Base-by-base conservation (phyloP, 805 yeast genomes). In the Pichia occidentalis region DNA sequence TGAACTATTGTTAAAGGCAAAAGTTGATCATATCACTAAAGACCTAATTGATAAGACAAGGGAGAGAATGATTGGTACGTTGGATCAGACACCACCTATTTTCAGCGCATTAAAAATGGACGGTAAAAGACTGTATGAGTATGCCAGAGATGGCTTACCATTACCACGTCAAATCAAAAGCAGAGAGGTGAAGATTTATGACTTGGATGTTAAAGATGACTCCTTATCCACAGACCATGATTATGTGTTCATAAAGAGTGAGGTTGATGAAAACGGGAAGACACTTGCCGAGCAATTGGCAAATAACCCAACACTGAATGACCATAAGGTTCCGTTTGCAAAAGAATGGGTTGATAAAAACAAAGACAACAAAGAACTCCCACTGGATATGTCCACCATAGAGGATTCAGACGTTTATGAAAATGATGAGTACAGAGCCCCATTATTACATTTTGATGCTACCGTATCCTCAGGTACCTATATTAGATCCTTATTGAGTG, bases 381-480 rank as follows among this genome's bases (percentile, higher is more conserved):
- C 64, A 5, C 71, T 59, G 4, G 59, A 64, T 13, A 66, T 74
- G 4, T 56, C 54, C 17, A 57, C 60, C 2, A 46, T 71, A n/a
- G 51, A 57, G 10, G 65, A 66, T 16, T 42, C 48, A 2, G 65
- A 64, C 6, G 45, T 44, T 3, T 57, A 52, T 17, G 46, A 51
- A 23, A 68, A 68, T 3, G 70, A 64, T 2, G 51, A 46, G 3
- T 70, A 66, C 41, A 67, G 71, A 44, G 77, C 85, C 2, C 92
- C 94, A 2, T 50, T 81, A 34, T 51, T 90, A 19, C 88, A 82
- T 50, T 75, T 92, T 48, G 72, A 70, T 12, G 75, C 94, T 4
- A 71, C 74, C 24, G 98, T 90, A 1, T 82, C 95, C 1, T 86
- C 97, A 0, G 99, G 99, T 1, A 92, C 97, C 0, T 92, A 92